Conservation (phyloP, 176 grass and related monocot genomes). For the Avena insularis region DNA sequence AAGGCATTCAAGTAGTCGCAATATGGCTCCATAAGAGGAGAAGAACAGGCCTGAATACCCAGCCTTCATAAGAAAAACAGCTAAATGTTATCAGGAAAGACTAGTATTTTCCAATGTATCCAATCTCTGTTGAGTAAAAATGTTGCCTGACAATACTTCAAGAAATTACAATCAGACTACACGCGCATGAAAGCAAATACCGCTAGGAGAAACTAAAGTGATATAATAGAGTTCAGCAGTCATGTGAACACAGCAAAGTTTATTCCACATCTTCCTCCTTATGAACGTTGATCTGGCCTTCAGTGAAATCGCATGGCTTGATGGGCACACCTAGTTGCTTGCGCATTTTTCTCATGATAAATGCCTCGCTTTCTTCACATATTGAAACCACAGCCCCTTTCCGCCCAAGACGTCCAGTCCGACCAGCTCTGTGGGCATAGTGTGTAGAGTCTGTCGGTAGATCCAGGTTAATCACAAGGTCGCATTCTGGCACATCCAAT, state of each 20-base stretch:
- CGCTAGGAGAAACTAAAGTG: not conserved
- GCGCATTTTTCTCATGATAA: conserved; percentile 91
- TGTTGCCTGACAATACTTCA: not conserved
- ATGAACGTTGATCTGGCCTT: conserved; percentile 54
- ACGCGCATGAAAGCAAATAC: not conserved
- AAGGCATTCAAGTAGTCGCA: not conserved
- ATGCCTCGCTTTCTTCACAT: conserved; percentile 87
- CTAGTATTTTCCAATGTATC: not conserved
- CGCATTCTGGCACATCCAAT: conserved; percentile 89
- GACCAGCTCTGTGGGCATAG: conserved; percentile 90
- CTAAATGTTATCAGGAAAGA: not conserved
- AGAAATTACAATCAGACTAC: conserved; percentile 10
- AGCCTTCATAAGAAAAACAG: not conserved
- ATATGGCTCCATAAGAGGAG: not conserved
- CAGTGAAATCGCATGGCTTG: conserved; percentile 63
- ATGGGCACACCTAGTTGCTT: conserved; percentile 67
- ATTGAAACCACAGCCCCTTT: conserved; percentile 86
- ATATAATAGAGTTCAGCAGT: not conserved
- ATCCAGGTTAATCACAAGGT: conserved; percentile 96
- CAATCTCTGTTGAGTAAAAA: not conserved
- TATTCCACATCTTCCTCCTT: conserved; percentile 62
- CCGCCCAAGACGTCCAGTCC: conserved; percentile 80
- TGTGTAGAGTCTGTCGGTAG: conserved; percentile 90
- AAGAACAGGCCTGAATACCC: not conserved
- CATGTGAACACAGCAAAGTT: not conserved